Evolutionary conservation across 257 asterid genomes (phyloP), one percentile per base, ranked within the genome.

Genomic region (Solanum corneliomulleri): DNA sequence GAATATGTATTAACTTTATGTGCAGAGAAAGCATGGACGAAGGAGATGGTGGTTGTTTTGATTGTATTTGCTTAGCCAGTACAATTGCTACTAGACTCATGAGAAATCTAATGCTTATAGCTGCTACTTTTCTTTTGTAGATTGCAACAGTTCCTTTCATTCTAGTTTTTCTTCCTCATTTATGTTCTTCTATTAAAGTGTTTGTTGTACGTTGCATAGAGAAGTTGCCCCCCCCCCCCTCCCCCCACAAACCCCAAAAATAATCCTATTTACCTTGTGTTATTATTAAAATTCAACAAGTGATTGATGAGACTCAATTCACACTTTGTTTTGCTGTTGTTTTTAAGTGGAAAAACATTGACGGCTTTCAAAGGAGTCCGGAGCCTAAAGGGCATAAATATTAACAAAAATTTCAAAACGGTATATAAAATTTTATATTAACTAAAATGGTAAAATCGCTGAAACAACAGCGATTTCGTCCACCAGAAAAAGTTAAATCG

Each of bases 41-140:
- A 87, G 93, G 35, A 77, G 95, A 85, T 92, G 96, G 96, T 89
- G 94, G 96, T 85, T 89, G 56, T 92, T 93, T 86, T 93, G 89
- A 92, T 82, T 82, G 89, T 25, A 58, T 44, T 58, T 11, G 44
- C 69, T 49, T 9, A 1, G 68, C 29, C 85, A 81, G 21, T 29
- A 49, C 68, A 80, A 44, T 23, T 41, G 41, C 64, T 44, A 3
- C 83, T 27, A 21, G 5, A 25, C 37, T 77, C 39, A 2, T 44
- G 62, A 41, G 39, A 49, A 9, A 49, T 81, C 69, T 49, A 81
- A 81, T 31, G 85, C 85, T 18, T 49, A 80, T 29, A 49, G 68
- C 42, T 4, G 68, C 42, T 4, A 42, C 20, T 42, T 42, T 44
- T 44, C 18, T 18, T 78, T 27, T 31, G 68, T 80, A 80, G 85